These are phyloP conservation scores for Cucurbita maxima DNA, from an alignment of 306 rosid species.

Conservation along the genomic window DNA sequence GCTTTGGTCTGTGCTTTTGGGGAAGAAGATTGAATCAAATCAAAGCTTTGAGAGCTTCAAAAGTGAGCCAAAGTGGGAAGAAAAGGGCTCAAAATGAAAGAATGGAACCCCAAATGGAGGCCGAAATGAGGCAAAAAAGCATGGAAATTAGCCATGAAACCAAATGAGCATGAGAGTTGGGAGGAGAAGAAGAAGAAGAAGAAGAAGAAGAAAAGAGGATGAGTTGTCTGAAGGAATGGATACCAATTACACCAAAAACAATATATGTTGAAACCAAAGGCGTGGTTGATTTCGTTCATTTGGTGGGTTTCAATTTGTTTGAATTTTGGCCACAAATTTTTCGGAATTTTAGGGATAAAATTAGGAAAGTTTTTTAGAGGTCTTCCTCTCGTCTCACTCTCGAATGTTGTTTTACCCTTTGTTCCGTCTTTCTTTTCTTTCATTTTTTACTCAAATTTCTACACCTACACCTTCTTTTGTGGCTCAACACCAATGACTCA, in stretches of 20 bases:
- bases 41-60: slow-evolving; percentile 6
- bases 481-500: too few relatives aligned
- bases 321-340: not conserved
- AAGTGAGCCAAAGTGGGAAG: slow-evolving; percentile 4
- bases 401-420: not conserved
- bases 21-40: slow-evolving; percentile 4
- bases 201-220: not conserved
- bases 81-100: not conserved
- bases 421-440: too few relatives aligned
- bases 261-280: too few relatives aligned
- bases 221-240: not conserved
- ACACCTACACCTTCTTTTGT: too few relatives aligned
- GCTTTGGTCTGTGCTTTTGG: not conserved
- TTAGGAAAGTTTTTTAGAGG: not conserved
- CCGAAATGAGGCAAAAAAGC: not conserved
- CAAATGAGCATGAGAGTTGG: not conserved
- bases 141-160: not conserved
- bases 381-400: not conserved
- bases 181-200: not conserved
- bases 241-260: too few relatives aligned
- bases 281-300: not conserved
- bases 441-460: too few relatives aligned
- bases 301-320: slow-evolving; percentile 5
- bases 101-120: not conserved
- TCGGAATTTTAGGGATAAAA: too few relatives aligned